These are phyloP conservation scores for Xylaria cubensis DNA, from an alignment of 495 filamentous ascomycete species.

Conservation along the genomic window DNA sequence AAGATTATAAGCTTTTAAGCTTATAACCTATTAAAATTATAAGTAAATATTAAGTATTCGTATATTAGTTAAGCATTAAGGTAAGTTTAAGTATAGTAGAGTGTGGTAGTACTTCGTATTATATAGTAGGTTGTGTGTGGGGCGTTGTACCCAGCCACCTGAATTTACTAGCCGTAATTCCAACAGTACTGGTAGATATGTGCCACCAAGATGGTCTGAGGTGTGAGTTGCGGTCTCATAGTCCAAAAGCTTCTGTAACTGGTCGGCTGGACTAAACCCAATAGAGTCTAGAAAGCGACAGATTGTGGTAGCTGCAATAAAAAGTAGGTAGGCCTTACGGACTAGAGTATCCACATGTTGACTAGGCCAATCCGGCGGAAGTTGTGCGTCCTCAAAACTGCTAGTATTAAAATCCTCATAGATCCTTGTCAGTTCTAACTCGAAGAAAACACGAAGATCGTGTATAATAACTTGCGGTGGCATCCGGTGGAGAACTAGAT, in stretches of 20 bases:
- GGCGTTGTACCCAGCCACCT: too few relatives aligned
- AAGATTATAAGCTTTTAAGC: constrained; percentile 16
- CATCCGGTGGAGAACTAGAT: constrained; percentile 18
- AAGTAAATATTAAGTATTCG: too few relatives aligned
- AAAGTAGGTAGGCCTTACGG: background rate
- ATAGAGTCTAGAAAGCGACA: background rate
- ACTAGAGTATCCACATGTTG: constrained; percentile 45
- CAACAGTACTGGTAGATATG: constrained; percentile 5
- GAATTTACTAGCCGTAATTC: too few relatives aligned
- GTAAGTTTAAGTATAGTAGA: too few relatives aligned
- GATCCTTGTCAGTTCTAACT: constrained; percentile 30
- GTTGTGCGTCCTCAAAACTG: background rate
- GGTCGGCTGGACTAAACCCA: background rate
- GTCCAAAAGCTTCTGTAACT: background rate
- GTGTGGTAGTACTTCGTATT: too few relatives aligned
- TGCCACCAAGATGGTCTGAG: constrained; percentile 37
- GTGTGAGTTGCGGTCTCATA: background rate
- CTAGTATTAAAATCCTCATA: constrained; percentile 27
- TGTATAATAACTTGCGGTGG: background rate
- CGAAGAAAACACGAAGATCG: constrained; percentile 9
- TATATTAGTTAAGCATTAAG: too few relatives aligned
- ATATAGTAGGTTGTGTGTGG: too few relatives aligned
- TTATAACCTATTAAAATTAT: constrained; percentile 18
- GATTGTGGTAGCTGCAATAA: background rate
- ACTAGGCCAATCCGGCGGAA: constrained; percentile 48